These are phyloP conservation scores for Wickerhamiella allomyrinae DNA, from an alignment of 805 yeast species.

Conservation along the genomic window DNA sequence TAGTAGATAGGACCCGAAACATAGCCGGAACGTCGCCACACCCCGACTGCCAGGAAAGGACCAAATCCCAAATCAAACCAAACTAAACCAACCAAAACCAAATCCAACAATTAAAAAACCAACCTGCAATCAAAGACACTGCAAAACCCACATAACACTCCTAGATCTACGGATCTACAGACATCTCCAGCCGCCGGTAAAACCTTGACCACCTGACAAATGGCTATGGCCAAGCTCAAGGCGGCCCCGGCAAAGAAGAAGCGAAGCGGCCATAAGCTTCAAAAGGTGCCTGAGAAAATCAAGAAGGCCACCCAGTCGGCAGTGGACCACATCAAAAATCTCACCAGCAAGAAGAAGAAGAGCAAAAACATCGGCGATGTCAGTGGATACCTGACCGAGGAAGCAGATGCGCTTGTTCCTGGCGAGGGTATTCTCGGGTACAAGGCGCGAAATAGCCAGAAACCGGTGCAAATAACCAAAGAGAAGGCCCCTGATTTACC, in stretches of 20 bases:
- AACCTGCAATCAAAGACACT: no score
- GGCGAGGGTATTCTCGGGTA: slow-evolving; percentile 9
- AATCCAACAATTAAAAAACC: no score
- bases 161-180: no score
- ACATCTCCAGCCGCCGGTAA: not conserved
- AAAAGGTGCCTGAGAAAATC: not conserved
- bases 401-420: slow-evolving; percentile 2
- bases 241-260: not conserved
- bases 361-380: not conserved
- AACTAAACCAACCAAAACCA: no score
- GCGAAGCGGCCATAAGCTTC: not conserved
- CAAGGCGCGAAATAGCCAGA: slow-evolving; percentile 1
- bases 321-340: not conserved
- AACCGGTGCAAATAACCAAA: not conserved
- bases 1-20: no score
- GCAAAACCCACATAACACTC: no score
- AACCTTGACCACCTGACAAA: not conserved
- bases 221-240: not conserved
- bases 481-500: slow-evolving; percentile 1
- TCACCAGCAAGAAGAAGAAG: not conserved
- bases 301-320: not conserved
- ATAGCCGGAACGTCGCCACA: no score
- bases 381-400: slow-evolving; percentile 9
- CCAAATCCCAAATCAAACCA: no score
- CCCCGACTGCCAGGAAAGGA: no score